Conservation (phyloP, 768 basidiomycete genomes). For the Kwoniella heveanensis region DNA sequence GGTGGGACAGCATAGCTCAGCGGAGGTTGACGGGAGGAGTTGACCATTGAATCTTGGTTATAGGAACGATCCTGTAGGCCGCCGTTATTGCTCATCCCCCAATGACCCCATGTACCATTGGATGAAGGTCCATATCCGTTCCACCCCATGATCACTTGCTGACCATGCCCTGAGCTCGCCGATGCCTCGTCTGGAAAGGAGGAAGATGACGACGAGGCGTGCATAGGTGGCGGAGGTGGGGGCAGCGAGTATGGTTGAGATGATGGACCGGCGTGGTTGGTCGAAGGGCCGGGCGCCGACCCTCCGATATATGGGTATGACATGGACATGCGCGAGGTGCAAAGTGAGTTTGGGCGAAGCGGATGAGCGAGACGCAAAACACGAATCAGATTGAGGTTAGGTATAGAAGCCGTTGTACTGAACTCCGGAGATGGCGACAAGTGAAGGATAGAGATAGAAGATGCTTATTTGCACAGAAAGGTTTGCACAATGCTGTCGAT, state of each 20-base stretch:
- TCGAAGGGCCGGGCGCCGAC: background rate
- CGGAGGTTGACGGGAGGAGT: background rate
- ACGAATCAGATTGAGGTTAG: no score
- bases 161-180: background rate
- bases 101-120: background rate
- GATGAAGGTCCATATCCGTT: background rate
- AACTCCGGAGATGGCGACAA: no score
- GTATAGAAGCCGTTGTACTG: no score
- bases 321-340: no score
- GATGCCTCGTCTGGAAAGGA: background rate
- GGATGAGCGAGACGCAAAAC: background rate
- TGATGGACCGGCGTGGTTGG: background rate
- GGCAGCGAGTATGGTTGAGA: background rate
- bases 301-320: constrained; percentile 1
- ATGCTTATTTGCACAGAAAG: no score
- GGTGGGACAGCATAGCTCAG: background rate
- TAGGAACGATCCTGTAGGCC: background rate
- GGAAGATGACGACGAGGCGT: background rate
- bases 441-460: no score
- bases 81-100: background rate
- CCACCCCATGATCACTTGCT: background rate
- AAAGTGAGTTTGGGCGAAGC: background rate
- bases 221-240: background rate
- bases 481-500: no score
- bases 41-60: background rate